Percentiles rank a stretch among this genome's conserved stretches.
phyloP scores from a whole-genome alignment of 1,284 basidiomycete species.

The Ustilago hordei region DNA sequence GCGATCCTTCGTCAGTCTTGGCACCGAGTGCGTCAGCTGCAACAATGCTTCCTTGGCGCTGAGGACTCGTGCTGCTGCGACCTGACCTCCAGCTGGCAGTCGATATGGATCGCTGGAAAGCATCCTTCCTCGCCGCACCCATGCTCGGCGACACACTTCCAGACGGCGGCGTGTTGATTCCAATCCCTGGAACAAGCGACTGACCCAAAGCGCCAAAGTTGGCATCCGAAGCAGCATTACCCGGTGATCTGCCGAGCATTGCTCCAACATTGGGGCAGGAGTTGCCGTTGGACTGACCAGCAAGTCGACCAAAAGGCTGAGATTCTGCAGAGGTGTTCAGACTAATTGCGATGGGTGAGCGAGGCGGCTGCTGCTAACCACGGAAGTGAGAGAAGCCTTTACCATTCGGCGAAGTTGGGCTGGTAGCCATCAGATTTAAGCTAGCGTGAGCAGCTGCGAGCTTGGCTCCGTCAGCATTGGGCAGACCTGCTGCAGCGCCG shows the following conservation, averaged over 20 bases:
- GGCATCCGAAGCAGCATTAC: neutral
- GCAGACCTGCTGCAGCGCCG: constrained; percentile 1
- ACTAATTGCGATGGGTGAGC: constrained; percentile 8
- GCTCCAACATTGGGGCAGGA: constrained; percentile 2
- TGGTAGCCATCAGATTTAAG: neutral
- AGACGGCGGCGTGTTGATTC: neutral
- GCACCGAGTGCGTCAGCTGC: neutral
- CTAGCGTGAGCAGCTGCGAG: neutral
- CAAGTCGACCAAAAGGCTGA: constrained; percentile 10
- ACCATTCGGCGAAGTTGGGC: constrained; percentile 20
- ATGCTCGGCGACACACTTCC: constrained; percentile 13
- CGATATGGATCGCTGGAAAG: constrained; percentile 8
- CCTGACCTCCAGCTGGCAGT: constrained; percentile 21
- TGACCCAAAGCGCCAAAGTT: constrained; percentile 27
- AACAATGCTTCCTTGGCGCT: neutral
- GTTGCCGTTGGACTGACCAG: constrained; percentile 2
- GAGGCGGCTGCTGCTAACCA: neutral
- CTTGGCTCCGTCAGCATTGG: constrained; percentile 9
- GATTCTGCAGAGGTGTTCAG: constrained; percentile 1
- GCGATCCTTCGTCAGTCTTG: neutral
- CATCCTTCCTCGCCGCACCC: constrained; percentile 9
- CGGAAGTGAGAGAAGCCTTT: constrained; percentile 5
- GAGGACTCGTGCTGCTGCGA: constrained; percentile 19
- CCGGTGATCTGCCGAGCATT: constrained; percentile 8
- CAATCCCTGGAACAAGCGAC: constrained; percentile 28